Evolutionary conservation across 345 rosid genomes (phyloP).

Genomic region (Bruguiera sexangula): DNA sequence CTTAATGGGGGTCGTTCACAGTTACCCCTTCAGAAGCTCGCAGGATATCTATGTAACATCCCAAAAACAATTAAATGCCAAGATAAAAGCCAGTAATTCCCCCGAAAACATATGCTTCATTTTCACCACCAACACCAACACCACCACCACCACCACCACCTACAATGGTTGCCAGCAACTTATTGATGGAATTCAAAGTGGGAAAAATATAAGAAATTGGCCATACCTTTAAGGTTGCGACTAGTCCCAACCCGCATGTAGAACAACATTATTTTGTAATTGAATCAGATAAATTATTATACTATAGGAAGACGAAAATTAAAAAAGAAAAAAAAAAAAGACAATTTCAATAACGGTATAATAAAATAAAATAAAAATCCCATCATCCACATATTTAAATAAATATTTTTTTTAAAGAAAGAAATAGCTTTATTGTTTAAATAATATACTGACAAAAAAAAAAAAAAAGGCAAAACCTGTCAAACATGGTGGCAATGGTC

Average conservation of each 20-base stretch:
- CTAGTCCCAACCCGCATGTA: constrained; percentile 49
- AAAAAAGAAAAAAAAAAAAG: too few relatives aligned
- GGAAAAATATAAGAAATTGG: background rate
- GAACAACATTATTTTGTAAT: constrained; percentile 1
- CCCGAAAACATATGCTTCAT: background rate
- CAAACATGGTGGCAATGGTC: constrained; percentile 97
- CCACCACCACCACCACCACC: background rate
- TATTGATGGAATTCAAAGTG: background rate
- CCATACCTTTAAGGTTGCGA: constrained; percentile 42
- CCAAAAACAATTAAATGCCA: background rate
- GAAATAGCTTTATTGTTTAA: background rate
- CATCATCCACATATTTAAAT: too few relatives aligned
- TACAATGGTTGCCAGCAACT: background rate
- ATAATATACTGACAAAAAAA: background rate
- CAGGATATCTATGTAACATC: too few relatives aligned
- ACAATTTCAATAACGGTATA: background rate
- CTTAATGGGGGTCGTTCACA: background rate
- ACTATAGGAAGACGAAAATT: background rate
- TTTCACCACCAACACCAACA: background rate
- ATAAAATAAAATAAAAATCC: background rate
- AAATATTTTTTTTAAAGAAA: background rate
- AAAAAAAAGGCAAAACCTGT: constrained; percentile 43
- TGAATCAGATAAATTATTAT: constrained; percentile 7
- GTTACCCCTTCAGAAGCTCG: too few relatives aligned
- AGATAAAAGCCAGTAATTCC: background rate